Evolutionary conservation across 2,329 filamentous ascomycete genomes (phyloP).

Genomic region (Calonectria honghensis): DNA sequence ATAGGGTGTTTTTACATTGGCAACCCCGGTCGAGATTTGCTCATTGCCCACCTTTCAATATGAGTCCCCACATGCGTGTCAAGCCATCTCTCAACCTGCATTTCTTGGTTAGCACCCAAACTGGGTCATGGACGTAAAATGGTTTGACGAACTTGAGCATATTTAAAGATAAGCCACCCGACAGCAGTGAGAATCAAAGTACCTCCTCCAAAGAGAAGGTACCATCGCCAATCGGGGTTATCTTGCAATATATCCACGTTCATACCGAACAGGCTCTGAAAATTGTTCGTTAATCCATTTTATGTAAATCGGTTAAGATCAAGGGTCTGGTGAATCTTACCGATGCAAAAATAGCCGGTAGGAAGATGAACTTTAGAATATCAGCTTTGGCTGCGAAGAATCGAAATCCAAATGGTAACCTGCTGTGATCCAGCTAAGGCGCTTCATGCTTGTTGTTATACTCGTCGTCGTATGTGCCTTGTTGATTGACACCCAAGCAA

Average conservation of each 20-base stretch:
- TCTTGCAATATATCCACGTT: background rate
- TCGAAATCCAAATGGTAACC: background rate
- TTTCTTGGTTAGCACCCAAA: background rate
- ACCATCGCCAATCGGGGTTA: background rate
- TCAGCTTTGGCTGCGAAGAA: background rate
- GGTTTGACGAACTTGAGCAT: background rate
- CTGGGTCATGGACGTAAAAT: background rate
- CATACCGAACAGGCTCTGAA: background rate
- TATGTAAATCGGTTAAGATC: background rate
- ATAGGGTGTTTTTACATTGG: no score
- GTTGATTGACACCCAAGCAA: background rate
- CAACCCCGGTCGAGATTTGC: no score
- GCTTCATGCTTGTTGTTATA: background rate
- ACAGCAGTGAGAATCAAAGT: background rate
- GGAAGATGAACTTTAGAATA: background rate
- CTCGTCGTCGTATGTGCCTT: background rate
- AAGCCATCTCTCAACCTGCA: background rate
- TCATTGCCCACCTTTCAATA: background rate
- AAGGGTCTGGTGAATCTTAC: background rate
- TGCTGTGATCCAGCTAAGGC: slow-evolving; percentile 1
- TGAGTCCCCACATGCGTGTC: background rate
- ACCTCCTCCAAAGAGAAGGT: background rate
- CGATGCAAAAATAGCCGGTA: background rate
- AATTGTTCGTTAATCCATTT: background rate
- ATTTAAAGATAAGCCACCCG: background rate